Percentiles rank a stretch among this genome's conserved stretches.
phyloP scores from a whole-genome alignment of 2,329 filamentous ascomycete genomes.

The Sclerotinia minor region DNA sequence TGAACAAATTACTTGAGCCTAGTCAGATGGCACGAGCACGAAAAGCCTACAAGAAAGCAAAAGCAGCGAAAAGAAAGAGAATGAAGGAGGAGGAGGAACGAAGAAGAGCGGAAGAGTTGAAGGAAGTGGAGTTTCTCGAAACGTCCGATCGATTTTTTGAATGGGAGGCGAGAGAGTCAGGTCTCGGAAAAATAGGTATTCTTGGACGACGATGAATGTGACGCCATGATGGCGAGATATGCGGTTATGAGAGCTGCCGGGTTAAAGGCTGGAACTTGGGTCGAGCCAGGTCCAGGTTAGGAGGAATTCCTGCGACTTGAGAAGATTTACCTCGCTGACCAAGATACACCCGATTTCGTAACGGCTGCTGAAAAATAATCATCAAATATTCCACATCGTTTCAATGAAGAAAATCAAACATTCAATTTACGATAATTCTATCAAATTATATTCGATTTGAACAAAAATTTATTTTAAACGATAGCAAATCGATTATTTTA shows the following conservation, averaged over 20 bases:
- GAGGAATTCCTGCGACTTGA: background rate
- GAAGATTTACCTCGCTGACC: background rate
- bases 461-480: no score
- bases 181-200: accelerated
- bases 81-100: no score
- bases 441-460: no score
- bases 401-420: no score
- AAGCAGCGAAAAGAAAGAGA: background rate
- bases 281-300: background rate
- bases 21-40: background rate
- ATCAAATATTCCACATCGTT: no score
- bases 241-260: background rate
- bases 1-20: background rate
- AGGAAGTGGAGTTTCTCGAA: no score
- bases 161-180: background rate
- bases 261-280: background rate
- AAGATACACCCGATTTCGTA: no score
- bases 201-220: accelerated
- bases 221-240: background rate
- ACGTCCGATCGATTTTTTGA: background rate
- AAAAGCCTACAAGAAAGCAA: background rate
- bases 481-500: no score
- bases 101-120: accelerated
- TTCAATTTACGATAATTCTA: no score
- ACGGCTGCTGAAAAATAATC: no score